These are phyloP conservation scores for Harrya chromipes DNA, from an alignment of 768 basidiomycete species.

Conservation along the genomic window DNA sequence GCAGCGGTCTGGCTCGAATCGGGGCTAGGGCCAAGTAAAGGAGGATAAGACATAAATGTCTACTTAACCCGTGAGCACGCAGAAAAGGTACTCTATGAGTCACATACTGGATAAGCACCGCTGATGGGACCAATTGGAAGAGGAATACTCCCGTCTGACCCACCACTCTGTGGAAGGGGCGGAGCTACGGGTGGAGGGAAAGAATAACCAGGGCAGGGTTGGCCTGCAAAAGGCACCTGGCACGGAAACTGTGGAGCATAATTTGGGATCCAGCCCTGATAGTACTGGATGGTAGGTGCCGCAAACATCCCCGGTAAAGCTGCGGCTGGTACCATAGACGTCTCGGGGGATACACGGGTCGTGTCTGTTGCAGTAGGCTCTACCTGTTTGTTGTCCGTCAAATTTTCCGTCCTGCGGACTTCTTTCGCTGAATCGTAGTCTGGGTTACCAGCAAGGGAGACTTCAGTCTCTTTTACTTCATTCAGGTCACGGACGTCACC, in stretches of 20 bases:
- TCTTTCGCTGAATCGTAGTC: constrained; percentile 7
- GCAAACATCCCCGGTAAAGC: constrained; percentile 34
- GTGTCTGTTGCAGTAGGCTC: constrained; percentile 7
- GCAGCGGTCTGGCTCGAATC: constrained; percentile 25
- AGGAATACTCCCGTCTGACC: constrained; percentile 38
- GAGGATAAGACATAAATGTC: constrained; percentile 52
- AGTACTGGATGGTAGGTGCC: constrained; percentile 43
- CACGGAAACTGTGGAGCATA: constrained; percentile 52
- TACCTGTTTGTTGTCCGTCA: constrained; percentile 31
- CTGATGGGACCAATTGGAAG: constrained; percentile 38
- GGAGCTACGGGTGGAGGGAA: constrained; percentile 25
- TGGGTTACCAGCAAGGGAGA: constrained; percentile 1
- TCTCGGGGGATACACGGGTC: constrained; percentile 17
- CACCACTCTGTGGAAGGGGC: constrained; percentile 31
- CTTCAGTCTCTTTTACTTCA: constrained; percentile 15
- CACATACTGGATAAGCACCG: constrained; percentile 46
- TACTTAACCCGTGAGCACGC: constrained; percentile 22
- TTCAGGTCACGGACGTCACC: constrained; percentile 15
- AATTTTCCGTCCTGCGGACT: not conserved
- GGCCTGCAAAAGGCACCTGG: constrained; percentile 46
- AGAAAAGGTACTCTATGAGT: not conserved
- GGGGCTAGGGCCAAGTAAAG: constrained; percentile 30
- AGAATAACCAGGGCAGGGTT: constrained; percentile 45
- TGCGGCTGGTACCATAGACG: constrained; percentile 26
- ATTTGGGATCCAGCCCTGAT: constrained; percentile 52